A percentile compares a stretch with the other conserved stretches of the same genome.
Evolutionary conservation across 1,284 basidiomycete genomes (phyloP).

Genomic region (Cutaneotrichosporon arboriforme): DNA sequence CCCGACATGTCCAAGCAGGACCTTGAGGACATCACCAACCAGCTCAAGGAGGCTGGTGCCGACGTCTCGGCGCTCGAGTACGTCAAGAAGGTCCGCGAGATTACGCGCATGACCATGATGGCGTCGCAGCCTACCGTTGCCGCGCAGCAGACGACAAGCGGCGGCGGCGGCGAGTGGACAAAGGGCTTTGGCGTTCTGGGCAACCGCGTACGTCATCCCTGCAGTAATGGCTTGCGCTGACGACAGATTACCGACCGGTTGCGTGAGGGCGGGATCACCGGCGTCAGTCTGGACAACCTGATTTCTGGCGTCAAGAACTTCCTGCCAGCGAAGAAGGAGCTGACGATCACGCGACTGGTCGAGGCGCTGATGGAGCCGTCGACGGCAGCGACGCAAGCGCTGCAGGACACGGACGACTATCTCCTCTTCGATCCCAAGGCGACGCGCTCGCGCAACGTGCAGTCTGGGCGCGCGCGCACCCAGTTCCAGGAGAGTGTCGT

Average conservation of each 20-base stretch:
- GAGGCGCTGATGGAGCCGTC: slow-evolving; percentile 97
- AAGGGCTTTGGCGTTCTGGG: slow-evolving; percentile 87
- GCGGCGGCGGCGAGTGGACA: slow-evolving; percentile 57
- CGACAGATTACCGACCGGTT: slow-evolving; percentile 71
- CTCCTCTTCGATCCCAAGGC: slow-evolving; percentile 88
- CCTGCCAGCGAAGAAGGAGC: slow-evolving; percentile 88
- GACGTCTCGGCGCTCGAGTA: slow-evolving; percentile 85
- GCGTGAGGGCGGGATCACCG: slow-evolving; percentile 74
- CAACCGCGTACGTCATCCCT: slow-evolving; percentile 61
- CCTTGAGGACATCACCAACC: slow-evolving; percentile 76
- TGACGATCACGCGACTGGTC: slow-evolving; percentile 84
- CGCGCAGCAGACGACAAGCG: slow-evolving; percentile 41
- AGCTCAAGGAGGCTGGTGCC: slow-evolving; percentile 72
- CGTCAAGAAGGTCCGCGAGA: slow-evolving; percentile 84
- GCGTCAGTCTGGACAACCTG: slow-evolving; percentile 74
- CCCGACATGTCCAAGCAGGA: slow-evolving; percentile 83
- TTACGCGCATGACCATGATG: slow-evolving; percentile 82
- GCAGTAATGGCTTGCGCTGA: slow-evolving; percentile 6
- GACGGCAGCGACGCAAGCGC: slow-evolving; percentile 80
- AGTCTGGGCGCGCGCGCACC: slow-evolving; percentile 48
- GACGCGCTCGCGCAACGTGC: slow-evolving; percentile 54
- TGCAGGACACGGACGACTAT: slow-evolving; percentile 95
- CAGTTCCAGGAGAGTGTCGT: slow-evolving; percentile 84
- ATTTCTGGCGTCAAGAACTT: slow-evolving; percentile 99
- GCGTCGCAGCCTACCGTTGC: slow-evolving; percentile 67